phyloP scores from a whole-genome alignment of 768 basidiomycete species.

The Chalciporus chontae region DNA sequence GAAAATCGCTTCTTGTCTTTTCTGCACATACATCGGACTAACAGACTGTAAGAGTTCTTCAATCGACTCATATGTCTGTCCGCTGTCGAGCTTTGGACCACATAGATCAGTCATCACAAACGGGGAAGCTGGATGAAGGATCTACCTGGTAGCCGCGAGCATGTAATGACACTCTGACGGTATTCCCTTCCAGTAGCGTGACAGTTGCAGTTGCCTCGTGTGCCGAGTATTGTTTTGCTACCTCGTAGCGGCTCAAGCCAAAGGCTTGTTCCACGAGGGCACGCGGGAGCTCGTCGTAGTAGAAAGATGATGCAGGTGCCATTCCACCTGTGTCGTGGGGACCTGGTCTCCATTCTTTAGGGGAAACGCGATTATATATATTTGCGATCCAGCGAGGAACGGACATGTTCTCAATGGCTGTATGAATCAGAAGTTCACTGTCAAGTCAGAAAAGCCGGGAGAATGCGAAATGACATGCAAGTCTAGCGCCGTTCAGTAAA shows the following conservation, averaged over 20 bases:
- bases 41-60: constrained; percentile 53
- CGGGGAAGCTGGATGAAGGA: not conserved
- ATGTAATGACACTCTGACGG: constrained; percentile 45
- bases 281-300: constrained; percentile 46
- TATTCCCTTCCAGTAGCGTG: constrained; percentile 53
- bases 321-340: constrained; percentile 12
- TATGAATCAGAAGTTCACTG: constrained; percentile 9
- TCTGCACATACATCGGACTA: constrained; percentile 52
- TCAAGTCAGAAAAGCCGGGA: constrained; percentile 11
- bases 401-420: constrained; percentile 19
- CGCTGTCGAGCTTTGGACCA: constrained; percentile 23
- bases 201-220: constrained; percentile 53
- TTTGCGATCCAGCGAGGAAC: constrained; percentile 24
- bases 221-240: constrained; percentile 34
- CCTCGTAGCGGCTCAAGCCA: constrained; percentile 46
- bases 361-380: constrained; percentile 26
- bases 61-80: constrained; percentile 49
- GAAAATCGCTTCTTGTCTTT: constrained; percentile 45
- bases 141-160: constrained; percentile 55
- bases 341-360: constrained; percentile 19
- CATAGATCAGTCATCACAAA: constrained; percentile 9
- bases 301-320: constrained; percentile 24
- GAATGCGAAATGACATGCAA: constrained; percentile 11
- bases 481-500: constrained; percentile 17
- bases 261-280: constrained; percentile 59